phyloP scores from a whole-genome alignment of 1,284 basidiomycete species.

The Porogramme epimiltina region DNA sequence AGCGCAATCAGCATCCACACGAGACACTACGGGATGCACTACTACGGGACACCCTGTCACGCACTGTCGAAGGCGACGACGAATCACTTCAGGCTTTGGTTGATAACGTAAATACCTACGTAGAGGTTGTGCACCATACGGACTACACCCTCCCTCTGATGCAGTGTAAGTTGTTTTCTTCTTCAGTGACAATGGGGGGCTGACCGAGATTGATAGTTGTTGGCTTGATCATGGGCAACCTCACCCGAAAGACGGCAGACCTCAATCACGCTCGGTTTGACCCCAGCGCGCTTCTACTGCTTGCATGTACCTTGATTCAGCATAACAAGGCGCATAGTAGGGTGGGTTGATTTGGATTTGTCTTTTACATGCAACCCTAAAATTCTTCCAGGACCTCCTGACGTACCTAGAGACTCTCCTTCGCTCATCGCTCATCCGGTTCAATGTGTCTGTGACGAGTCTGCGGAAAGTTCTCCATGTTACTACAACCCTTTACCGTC shows the following conservation, averaged over 20 bases:
- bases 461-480: constrained; percentile 55
- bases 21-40: constrained; percentile 51
- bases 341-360: constrained; percentile 37
- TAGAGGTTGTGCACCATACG: constrained; percentile 56
- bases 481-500: constrained; percentile 43
- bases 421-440: constrained; percentile 51
- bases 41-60: constrained; percentile 54
- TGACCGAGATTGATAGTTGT: constrained; percentile 42
- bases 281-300: constrained; percentile 53
- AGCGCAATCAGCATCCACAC: constrained; percentile 27
- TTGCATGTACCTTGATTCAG: constrained; percentile 54
- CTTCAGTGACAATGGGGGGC: constrained; percentile 3
- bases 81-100: constrained; percentile 49
- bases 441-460: constrained; percentile 45
- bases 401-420: constrained; percentile 58
- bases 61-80: constrained; percentile 51
- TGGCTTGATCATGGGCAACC: constrained; percentile 51
- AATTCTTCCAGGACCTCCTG: constrained; percentile 53
- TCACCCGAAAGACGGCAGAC: constrained; percentile 60
- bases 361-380: not conserved
- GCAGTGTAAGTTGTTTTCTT: constrained; percentile 45
- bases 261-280: constrained; percentile 48
- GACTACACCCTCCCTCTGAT: constrained; percentile 52
- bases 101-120: constrained; percentile 54
- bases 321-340: constrained; percentile 61